Conservation (phyloP, 441 rosid genomes). For the Syzygium malaccense region DNA sequence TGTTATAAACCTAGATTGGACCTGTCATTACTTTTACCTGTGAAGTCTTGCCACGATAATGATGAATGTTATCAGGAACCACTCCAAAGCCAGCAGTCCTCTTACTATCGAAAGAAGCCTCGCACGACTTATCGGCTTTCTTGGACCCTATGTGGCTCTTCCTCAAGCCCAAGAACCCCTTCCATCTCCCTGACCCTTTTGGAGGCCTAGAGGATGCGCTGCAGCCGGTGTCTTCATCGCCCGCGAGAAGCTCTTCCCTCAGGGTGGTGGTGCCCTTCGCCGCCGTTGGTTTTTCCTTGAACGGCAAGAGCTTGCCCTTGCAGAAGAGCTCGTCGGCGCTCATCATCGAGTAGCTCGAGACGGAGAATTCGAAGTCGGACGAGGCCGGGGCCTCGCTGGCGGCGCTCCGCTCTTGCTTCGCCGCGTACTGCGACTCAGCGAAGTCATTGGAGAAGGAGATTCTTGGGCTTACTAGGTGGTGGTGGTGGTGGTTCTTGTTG, state of each 20-base stretch:
- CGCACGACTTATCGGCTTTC: slow-evolving; percentile 27
- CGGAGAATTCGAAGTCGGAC: slow-evolving; percentile 86
- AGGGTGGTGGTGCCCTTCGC: slow-evolving; percentile 52
- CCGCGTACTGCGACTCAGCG: slow-evolving; percentile 2
- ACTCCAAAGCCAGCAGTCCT: slow-evolving; percentile 24
- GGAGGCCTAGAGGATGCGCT: slow-evolving; percentile 42
- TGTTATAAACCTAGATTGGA: not conserved
- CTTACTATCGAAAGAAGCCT: slow-evolving; percentile 14
- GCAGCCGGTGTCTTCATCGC: slow-evolving; percentile 36
- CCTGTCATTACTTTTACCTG: slow-evolving; percentile 24
- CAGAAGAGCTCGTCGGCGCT: slow-evolving; percentile 91
- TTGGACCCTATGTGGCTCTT: slow-evolving; percentile 66
- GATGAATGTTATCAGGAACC: slow-evolving; percentile 27
- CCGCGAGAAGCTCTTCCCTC: slow-evolving; percentile 80
- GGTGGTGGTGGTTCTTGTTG: not conserved
- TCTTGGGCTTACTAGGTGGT: slow-evolving; percentile 11
- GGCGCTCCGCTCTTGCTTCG: not conserved
- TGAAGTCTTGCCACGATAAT: slow-evolving; percentile 31
- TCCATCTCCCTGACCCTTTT: slow-evolving; percentile 70
- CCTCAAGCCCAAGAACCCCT: slow-evolving; percentile 65
- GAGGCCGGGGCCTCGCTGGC: slow-evolving; percentile 2
- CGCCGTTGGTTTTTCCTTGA: slow-evolving; percentile 33
- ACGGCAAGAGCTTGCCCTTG: slow-evolving; percentile 85
- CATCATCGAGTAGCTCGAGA: slow-evolving; percentile 74
- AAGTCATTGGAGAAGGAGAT: slow-evolving; percentile 25